Base-by-base conservation (phyloP, 2,329 filamentous ascomycete genomes). In the Capronia americana region DNA sequence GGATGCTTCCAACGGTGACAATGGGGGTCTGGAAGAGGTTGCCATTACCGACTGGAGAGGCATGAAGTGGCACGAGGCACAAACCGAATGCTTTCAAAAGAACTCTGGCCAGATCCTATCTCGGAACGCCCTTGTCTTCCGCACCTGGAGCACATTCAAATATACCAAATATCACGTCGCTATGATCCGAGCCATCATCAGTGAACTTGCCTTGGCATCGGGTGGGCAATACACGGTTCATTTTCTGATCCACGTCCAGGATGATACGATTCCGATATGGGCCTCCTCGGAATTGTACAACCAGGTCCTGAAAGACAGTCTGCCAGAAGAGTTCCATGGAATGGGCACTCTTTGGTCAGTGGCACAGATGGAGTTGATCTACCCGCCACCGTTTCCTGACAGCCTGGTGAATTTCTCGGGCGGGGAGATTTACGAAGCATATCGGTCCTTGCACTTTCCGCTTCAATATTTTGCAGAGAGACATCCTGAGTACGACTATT, bases 171-270 rank as follows among this genome's bases (percentile, higher is more conserved):
- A 67, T 48, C 57, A 71, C 44, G 71, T 72, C 46, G 64, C 69
- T 26, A 71, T 72, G 65, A 61, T 73, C 12, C 65, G 71, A 12
- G 70, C 71, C 38, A 68, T 73, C 3, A 67, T 73, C 51, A 71
- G 68, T 56, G 71, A 73, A 54, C 81, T 93, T 6, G 85, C 88
- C 10, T 79, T 94, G 58, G 85, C 86, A 63, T 91, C 90, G 0
- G 90, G 90, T n/a, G 90, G 88, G 38, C 90, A 93, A 75, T 93
- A 93, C 73, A 84, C 86, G 28, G 84, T 94, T 1, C 91, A 93
- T 76, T 90, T 94, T 73, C 81, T 94, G 50, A 84, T 94, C 38
- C 90, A 94, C 71, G 90, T 93, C 67, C 90, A 91, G 70, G 89
- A 94, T 75, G 85, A 90, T 70, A 85, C 87, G 70, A 80, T 87